Evolutionary conservation across 768 basidiomycete genomes (phyloP), one percentile per base, ranked within the genome.

Genomic region (Dentipellis fragilis): DNA sequence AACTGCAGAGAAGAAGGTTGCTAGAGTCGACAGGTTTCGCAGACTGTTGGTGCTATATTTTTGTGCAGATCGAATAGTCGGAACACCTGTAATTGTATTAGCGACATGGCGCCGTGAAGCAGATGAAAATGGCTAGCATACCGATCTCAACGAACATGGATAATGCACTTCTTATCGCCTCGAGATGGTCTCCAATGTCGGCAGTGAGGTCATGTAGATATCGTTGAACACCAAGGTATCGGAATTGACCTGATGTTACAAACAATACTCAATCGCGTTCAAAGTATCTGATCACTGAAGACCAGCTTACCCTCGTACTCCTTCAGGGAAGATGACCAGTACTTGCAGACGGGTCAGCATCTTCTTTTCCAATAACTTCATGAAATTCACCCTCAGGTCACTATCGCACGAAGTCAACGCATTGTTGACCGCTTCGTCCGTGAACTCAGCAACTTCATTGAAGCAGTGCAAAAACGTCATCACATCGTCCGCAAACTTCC

Each of bases 381-480:
- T 4, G 46, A 60, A 37, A 19, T 71, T 47, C 59, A 83, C 85
- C 71, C 79, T 80, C 35, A 89, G 71, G 66, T 89, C 85, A 0
- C 80, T 79, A 65, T 86, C 81, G 51, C 88, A 84, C 11, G 80
- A 77, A 53, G 76, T 61, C 54, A 88, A 83, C 3, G 84, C 83
- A 1, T 79, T 72, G 63, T 87, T 87, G 46, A 80, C 80, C 6
- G 79, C 80, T 61, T 89, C 85, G 51, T 88, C 84, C 23, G 77
- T 80, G 61, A 87, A 86, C 64, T 88, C 87, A 0, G 86, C 86
- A 60, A 89, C 88, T 63, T 89, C 86, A 55, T 88, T 87, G 58
- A 89, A 67, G 60, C 83, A 83, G 49, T 81, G 74, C 57, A 86
- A 66, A 62, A 89, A 89, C 0, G 80, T 83, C 21, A 73, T 79